Evolutionary conservation across 2,329 filamentous ascomycete genomes (phyloP), one percentile per base, ranked within the genome.

Genomic region (Aplosporella prunicola): DNA sequence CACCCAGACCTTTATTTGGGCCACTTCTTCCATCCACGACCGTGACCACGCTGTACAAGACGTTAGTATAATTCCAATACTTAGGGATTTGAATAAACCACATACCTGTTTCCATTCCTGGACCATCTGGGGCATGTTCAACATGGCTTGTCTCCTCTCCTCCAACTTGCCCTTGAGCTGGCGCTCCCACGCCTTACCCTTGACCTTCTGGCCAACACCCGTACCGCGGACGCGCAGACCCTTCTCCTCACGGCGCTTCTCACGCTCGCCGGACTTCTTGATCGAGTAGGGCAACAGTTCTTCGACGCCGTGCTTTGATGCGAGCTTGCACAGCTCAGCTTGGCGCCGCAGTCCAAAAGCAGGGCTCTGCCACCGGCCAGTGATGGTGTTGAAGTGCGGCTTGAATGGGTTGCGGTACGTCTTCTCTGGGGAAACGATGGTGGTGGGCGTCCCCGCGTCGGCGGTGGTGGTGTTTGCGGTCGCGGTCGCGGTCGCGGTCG

Each of bases 171-270:
- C 70, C 64, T 83, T 80, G 67, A 95, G 68, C 53, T 81, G 82
- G 57, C 91, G 77, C 71, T 98, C 91, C 77, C 88, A 84, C 51
- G 78, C 72, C 64, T 95, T 89, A 61, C 91, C 91, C 80, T 96
- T 98, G 60, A 95, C 89, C 63, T 74, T 79, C 65, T 95, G 80
- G 41, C 87, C 89, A 48, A 86, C 78, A 70, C 91, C 89, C 1
- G 89, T 96, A 51, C 89, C 89, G 74, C 88, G 89, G 41, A 95
- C 82, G 45, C 80, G 72, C 60, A 94, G 58, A 33, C 88, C 89
- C 46, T 80, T 72, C 67, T 93, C 82, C 41, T 86, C 75, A 41
- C 84, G 69, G 58, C 78, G 74, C 52, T 76, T 71, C 53, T 87
- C 72, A 59, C 71, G 78, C 56, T 75, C 72, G 48, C 78, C 80